A percentile compares a stretch with the other conserved stretches of the same genome.
Conservation (phyloP, 768 basidiomycete species). For the Obba rivulosa region DNA sequence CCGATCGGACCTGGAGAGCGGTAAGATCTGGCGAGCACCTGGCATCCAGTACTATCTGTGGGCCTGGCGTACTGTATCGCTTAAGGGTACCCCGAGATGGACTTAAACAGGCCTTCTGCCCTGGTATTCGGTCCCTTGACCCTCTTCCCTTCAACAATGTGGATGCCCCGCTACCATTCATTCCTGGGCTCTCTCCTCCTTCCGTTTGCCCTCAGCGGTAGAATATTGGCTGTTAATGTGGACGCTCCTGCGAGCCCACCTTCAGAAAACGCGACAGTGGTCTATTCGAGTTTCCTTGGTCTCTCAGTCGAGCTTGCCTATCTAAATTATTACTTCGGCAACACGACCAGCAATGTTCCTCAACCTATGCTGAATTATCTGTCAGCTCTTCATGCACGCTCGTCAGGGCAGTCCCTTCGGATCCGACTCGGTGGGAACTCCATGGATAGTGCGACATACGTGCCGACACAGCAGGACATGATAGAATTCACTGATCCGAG, state of each 20-base stretch:
- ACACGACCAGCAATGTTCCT: slow-evolving; percentile 46
- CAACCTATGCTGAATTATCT: slow-evolving; percentile 54
- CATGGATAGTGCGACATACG: slow-evolving; percentile 39
- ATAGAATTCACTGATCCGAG: slow-evolving; percentile 30
- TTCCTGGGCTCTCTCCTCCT: too few species aligned
- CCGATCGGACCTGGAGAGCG: too few species aligned
- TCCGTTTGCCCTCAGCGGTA: too few species aligned
- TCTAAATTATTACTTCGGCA: slow-evolving; percentile 53
- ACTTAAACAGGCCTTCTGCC: too few species aligned
- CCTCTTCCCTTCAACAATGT: too few species aligned
- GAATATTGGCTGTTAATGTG: slow-evolving; percentile 7
- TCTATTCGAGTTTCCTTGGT: slow-evolving; percentile 54
- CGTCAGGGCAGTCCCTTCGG: slow-evolving; percentile 35
- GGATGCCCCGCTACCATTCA: too few species aligned
- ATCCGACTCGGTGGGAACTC: slow-evolving; percentile 47
- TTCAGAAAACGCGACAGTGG: slow-evolving; percentile 29
- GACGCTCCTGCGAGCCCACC: slow-evolving; percentile 25
- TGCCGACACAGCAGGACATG: slow-evolving; percentile 36
- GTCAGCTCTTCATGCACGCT: slow-evolving; percentile 44
- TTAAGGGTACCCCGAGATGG: too few species aligned
- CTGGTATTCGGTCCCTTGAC: too few species aligned
- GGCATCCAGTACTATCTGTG: too few species aligned
- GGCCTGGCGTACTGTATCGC: too few species aligned
- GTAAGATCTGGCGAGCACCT: too few species aligned
- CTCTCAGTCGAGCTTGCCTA: slow-evolving; percentile 63